A percentile compares a stretch with the other conserved stretches of the same genome.
Conservation (phyloP, 1,284 basidiomycete genomes). For the Trichosporon sp. region DNA sequence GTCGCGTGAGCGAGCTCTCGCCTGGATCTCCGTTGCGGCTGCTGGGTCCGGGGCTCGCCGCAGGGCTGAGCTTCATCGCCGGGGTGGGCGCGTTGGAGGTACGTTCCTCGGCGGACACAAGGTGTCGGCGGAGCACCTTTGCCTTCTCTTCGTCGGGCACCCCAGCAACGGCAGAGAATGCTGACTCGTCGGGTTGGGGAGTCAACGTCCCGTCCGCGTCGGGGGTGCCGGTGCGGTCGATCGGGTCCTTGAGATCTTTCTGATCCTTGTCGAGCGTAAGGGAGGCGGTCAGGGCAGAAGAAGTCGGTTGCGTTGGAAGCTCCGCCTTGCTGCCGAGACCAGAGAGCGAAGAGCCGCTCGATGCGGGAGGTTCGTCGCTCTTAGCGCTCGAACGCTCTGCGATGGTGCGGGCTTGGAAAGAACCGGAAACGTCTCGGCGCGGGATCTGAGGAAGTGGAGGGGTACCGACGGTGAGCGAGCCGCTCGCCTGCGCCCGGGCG, state of each 20-base stretch:
- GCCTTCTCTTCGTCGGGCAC: slow-evolving; percentile 72
- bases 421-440: slow-evolving; percentile 2
- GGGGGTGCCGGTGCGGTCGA: background rate
- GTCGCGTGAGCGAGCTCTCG: slow-evolving; percentile 17
- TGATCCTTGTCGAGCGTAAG: background rate
- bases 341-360: background rate
- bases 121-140: slow-evolving; percentile 68
- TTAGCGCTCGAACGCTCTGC: background rate
- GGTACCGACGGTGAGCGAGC: slow-evolving; percentile 11
- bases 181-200: slow-evolving; percentile 27
- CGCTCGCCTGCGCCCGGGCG: background rate
- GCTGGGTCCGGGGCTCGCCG: slow-evolving; percentile 11
- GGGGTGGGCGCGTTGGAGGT: slow-evolving; percentile 15
- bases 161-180: slow-evolving; percentile 41
- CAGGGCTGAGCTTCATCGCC: background rate
- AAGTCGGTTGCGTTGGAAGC: background rate
- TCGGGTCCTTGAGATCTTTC: background rate
- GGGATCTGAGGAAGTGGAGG: slow-evolving; percentile 18
- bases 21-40: slow-evolving; percentile 13
- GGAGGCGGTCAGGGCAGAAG: slow-evolving; percentile 17
- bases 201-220: background rate
- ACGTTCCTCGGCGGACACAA: slow-evolving; percentile 70
- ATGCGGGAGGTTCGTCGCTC: background rate
- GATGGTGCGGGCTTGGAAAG: slow-evolving; percentile 9
- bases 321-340: slow-evolving; percentile 12